Evolutionary conservation across 805 yeast species (phyloP), one percentile per base, ranked within the genome.

Genomic region (Alloascoidea hylecoeti): DNA sequence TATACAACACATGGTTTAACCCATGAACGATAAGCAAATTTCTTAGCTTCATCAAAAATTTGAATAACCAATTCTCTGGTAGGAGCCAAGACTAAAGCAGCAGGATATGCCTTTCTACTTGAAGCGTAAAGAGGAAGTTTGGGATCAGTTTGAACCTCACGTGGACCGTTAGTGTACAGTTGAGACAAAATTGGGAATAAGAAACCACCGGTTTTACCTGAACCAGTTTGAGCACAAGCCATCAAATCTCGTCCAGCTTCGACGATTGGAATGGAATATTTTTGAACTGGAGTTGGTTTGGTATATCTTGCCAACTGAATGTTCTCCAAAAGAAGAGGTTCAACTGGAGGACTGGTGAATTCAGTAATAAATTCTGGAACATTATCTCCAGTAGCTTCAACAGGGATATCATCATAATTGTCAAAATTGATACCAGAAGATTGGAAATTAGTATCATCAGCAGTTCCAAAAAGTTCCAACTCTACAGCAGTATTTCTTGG

Each of bases 151-250:
- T 60, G 55, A 23, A 23, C 30, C 42, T 72, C 67, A 42, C 83
- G 70, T 41, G 98, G 98, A 39, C 98, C 98, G 51, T 68, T 73
- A 59, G 72, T 66, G 66, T 79, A 92, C 44, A 94, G 82, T 66
- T 86, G 86, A 36, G 95, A 81, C 51, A 92, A 71, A 40, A 92
- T 95, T 46, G 99, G 98, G 82, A 92, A 92, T 58, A 92, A 69
- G 73, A 92, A 92, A 49, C 98, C 99, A 72, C 97, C 98, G 56
- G 99, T 92, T 69, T 92, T 92, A 75, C 99, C 99, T 42, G 97
- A 88, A 79, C 95, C 95, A 50, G 95, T 84, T 69, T 85, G 95
- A 42, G 95, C 95, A 74, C 95, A 85, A 30, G 95, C 95, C 95
- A 84, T 85, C 64, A 84, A 72, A 63, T 84, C 95, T 64, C 95